Evolutionary conservation across 2,329 filamentous ascomycete species (phyloP).

Genomic region (Trichoderma arundinaceum): DNA sequence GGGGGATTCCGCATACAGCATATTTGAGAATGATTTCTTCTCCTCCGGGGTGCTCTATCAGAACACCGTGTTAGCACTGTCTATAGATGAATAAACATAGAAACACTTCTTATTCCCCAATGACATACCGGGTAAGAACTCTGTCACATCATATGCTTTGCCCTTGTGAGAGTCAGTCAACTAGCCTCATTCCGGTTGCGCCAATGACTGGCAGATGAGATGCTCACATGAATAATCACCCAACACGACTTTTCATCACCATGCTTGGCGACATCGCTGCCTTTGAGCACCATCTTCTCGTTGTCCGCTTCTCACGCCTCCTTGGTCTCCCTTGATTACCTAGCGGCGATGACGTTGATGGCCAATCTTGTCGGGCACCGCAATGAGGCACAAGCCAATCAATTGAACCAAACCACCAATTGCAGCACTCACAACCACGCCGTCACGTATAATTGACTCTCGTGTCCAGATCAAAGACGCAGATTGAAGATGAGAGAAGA

Average conservation of each 20-base stretch:
- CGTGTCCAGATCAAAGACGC: not conserved
- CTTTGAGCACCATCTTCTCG: constrained; percentile 53
- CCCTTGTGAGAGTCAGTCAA: constrained; percentile 52
- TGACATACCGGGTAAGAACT: constrained; percentile 75
- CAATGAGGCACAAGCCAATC: too few relatives aligned
- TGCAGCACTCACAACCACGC: too few relatives aligned
- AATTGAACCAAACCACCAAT: not conserved
- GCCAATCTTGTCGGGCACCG: not conserved
- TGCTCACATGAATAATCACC: constrained; percentile 79
- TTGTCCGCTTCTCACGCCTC: not conserved
- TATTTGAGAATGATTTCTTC: constrained; percentile 96
- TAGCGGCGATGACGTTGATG: constrained; percentile 1
- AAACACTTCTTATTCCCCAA: not conserved
- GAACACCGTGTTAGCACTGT: not conserved
- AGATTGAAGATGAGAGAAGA: not conserved
- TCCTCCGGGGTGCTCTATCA: constrained; percentile 81
- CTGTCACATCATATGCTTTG: constrained; percentile 87
- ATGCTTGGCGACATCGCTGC: constrained; percentile 69
- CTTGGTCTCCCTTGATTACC: not conserved
- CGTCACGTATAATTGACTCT: not conserved
- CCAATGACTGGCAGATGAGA: constrained; percentile 15
- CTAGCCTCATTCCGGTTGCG: not conserved
- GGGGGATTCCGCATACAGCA: constrained; percentile 58
- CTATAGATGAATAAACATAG: too few relatives aligned
- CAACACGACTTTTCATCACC: constrained; percentile 84